These are phyloP conservation scores for Jaltomata sinuosa DNA, from an alignment of 257 asterid species.

Conservation along the genomic window DNA sequence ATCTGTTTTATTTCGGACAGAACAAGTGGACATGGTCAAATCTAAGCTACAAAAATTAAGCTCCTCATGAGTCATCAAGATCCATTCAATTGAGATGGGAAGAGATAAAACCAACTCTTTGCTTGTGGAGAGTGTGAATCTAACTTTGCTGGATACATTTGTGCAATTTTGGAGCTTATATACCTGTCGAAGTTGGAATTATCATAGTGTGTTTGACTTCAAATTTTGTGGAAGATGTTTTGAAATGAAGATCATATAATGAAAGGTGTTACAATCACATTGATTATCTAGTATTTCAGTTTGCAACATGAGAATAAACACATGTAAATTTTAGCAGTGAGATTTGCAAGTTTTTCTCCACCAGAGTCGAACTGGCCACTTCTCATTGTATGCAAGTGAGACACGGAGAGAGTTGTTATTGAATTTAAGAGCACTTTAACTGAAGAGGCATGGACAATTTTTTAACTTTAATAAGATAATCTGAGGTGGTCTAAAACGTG, in stretches of 20 bases:
- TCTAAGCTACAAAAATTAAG: constrained; percentile 42
- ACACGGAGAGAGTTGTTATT: neutral
- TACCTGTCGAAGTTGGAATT: neutral
- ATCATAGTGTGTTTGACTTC: neutral
- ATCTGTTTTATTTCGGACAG: constrained; percentile 28
- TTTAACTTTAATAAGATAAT: too few relatives aligned
- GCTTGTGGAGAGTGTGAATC: neutral
- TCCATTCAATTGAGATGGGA: neutral
- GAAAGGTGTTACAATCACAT: neutral
- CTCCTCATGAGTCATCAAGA: constrained; percentile 16
- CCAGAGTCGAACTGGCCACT: neutral
- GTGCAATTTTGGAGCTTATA: neutral
- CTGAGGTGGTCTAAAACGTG: too few relatives aligned
- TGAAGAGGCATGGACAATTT: too few relatives aligned
- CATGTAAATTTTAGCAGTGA: neutral
- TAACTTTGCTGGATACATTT: neutral
- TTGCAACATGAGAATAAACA: neutral
- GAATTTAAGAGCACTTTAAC: neutral
- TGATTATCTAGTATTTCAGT: neutral
- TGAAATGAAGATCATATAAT: neutral
- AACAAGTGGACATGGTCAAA: constrained; percentile 50
- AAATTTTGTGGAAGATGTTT: neutral
- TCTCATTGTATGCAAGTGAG: neutral
- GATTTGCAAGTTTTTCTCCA: neutral
- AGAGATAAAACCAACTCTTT: neutral